Percentiles rank a stretch among this genome's conserved stretches.
These are phyloP conservation scores for Aspergillus indologenus DNA, from an alignment of 495 filamentous ascomycete genomes.

Conservation along the genomic window DNA sequence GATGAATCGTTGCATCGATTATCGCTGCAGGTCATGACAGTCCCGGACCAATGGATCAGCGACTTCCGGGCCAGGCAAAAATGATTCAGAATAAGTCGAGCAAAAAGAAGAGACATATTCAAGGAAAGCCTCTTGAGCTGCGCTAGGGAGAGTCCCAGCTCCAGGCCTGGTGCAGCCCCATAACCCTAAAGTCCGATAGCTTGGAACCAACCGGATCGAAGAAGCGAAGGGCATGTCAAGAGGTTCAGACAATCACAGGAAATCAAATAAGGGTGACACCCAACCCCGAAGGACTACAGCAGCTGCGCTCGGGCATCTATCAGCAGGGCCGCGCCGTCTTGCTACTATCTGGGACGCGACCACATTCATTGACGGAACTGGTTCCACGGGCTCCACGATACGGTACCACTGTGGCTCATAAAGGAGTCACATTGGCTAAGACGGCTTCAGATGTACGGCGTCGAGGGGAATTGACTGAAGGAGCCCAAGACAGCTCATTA, in stretches of 20 bases:
- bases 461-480: background rate
- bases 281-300: constrained; percentile 17
- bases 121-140: background rate
- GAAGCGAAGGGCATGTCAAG: background rate
- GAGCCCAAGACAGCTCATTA: background rate
- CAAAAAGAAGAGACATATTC: background rate
- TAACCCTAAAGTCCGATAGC: background rate
- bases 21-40: constrained; percentile 9
- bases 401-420: constrained; percentile 18
- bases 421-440: constrained; percentile 10
- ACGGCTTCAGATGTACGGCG: background rate
- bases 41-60: constrained; percentile 12
- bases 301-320: constrained; percentile 10
- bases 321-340: constrained; percentile 8
- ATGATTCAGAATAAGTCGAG: background rate
- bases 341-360: constrained; percentile 19
- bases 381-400: constrained; percentile 24
- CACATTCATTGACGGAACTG: constrained; percentile 16
- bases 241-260: background rate
- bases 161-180: background rate
- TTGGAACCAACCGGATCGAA: background rate
- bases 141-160: background rate
- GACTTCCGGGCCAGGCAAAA: background rate
- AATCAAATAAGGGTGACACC: constrained; percentile 16
- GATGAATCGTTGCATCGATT: constrained; percentile 23